Conservation (phyloP, 306 rosid species). For the Arachis hypogaea region DNA sequence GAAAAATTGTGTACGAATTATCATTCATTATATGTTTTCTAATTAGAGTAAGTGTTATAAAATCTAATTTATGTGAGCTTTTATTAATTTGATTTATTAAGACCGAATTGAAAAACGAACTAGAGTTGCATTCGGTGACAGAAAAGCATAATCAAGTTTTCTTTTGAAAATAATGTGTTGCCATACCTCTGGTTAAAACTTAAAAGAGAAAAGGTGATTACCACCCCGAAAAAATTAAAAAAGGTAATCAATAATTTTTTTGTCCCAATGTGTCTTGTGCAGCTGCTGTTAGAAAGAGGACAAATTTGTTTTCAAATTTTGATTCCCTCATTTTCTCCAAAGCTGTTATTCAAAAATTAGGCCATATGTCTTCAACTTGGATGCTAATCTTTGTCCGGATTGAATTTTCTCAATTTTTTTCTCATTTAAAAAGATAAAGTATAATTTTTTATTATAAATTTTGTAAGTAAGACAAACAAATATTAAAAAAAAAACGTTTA, state of each 20-base stretch:
- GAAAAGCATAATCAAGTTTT: slow-evolving; percentile 15
- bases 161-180: slow-evolving; percentile 25
- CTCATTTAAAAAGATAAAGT: too few relatives aligned
- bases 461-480: too few relatives aligned
- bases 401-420: too few relatives aligned
- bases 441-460: too few relatives aligned
- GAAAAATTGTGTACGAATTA: too few relatives aligned
- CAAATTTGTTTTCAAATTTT: slow-evolving; percentile 1
- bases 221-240: not conserved
- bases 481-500: too few relatives aligned
- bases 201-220: too few relatives aligned
- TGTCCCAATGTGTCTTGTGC: not conserved
- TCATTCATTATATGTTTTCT: too few relatives aligned
- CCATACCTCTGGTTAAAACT: slow-evolving; percentile 9
- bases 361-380: not conserved
- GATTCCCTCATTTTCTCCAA: not conserved
- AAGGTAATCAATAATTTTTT: slow-evolving; percentile 19
- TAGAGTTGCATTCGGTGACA: slow-evolving; percentile 15
- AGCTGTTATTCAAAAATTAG: not conserved
- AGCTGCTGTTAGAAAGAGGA: not conserved
- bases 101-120: not conserved
- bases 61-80: not conserved
- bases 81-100: not conserved
- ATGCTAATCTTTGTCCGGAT: not conserved
- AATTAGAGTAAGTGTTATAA: not conserved